Percentiles rank a stretch among this genome's conserved stretches.
Evolutionary conservation across 2,329 filamentous ascomycete species (phyloP).

Genomic region (Berkeleyomyces basicola): DNA sequence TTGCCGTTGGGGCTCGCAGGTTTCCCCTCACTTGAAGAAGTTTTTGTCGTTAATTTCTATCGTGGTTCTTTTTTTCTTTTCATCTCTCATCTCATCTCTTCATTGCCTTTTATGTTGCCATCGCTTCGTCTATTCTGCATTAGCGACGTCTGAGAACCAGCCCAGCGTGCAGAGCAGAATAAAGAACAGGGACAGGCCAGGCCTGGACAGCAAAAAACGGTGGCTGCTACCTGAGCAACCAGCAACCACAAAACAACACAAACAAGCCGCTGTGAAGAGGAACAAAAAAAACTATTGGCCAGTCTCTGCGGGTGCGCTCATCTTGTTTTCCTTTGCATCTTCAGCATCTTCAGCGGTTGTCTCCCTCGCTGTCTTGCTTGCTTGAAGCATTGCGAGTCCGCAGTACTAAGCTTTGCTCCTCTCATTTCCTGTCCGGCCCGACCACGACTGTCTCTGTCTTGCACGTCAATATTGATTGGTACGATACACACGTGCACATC

Average conservation of each 20-base stretch:
- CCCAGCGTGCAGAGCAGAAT: neutral
- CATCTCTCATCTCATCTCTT: neutral
- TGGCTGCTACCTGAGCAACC: constrained; percentile 3
- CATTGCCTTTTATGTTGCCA: neutral
- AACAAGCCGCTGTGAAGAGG: neutral
- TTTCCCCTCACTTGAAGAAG: neutral
- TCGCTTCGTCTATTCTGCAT: neutral
- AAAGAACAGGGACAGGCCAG: neutral
- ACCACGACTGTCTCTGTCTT: neutral
- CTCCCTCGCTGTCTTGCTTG: constrained; percentile 1
- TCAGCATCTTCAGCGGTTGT: neutral
- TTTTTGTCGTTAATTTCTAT: neutral
- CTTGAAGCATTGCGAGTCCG: neutral
- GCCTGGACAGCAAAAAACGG: neutral
- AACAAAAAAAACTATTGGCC: neutral
- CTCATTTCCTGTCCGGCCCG: neutral
- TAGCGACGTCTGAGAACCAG: neutral
- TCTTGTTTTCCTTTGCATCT: neutral
- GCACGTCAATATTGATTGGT: neutral
- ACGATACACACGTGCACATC: neutral
- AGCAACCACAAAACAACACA: neutral
- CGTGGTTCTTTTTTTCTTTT: neutral
- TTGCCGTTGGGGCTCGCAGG: neutral
- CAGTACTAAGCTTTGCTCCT: neutral
- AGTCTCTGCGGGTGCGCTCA: neutral